Conservation (phyloP, 371 early-diverging fungal genomes). For the Capillidium heterosporum region DNA sequence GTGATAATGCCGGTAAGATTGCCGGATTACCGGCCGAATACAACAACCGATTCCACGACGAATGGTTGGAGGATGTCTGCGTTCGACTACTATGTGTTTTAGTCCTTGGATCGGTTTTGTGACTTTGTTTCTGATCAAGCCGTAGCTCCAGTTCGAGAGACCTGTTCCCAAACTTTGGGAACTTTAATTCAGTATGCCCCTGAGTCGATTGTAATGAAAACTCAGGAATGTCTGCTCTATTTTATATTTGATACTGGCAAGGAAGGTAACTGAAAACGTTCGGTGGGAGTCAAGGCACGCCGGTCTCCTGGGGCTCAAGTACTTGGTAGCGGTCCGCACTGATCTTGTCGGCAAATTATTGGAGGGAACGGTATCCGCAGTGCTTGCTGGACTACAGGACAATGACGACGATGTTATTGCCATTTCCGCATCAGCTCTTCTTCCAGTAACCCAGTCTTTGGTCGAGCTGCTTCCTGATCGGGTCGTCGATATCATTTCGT, state of each 20-base stretch:
- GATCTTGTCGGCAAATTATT: slow-evolving; percentile 58
- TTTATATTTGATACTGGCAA: slow-evolving; percentile 10
- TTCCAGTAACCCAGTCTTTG: slow-evolving; percentile 71
- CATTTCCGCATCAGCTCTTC: slow-evolving; percentile 72
- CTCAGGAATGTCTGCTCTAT: slow-evolving; percentile 27
- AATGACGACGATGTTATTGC: slow-evolving; percentile 87
- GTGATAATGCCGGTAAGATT: slow-evolving; percentile 49
- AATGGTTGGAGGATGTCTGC: slow-evolving; percentile 70
- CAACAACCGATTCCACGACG: slow-evolving; percentile 50
- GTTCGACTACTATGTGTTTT: slow-evolving; percentile 83
- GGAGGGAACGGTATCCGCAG: slow-evolving; percentile 34
- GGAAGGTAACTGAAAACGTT: slow-evolving; percentile 10
- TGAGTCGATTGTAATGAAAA: slow-evolving; percentile 26
- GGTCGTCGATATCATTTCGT: slow-evolving; percentile 47
- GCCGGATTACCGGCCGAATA: slow-evolving; percentile 23
- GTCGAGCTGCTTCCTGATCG: slow-evolving; percentile 42
- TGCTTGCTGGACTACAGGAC: slow-evolving; percentile 38
- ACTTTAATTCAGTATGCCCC: slow-evolving; percentile 56
- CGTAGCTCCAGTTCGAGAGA: slow-evolving; percentile 90
- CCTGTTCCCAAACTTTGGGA: slow-evolving; percentile 83
- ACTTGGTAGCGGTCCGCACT: slow-evolving; percentile 76
- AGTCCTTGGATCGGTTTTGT: slow-evolving; percentile 83
- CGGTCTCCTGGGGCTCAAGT: slow-evolving; percentile 88
- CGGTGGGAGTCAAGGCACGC: slow-evolving; percentile 90
- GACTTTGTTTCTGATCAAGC: slow-evolving; percentile 94